Percentiles rank a stretch among this genome's conserved stretches.
Conservation (phyloP, 371 early-diverging fungal genomes). For the Mucor velutinosus region DNA sequence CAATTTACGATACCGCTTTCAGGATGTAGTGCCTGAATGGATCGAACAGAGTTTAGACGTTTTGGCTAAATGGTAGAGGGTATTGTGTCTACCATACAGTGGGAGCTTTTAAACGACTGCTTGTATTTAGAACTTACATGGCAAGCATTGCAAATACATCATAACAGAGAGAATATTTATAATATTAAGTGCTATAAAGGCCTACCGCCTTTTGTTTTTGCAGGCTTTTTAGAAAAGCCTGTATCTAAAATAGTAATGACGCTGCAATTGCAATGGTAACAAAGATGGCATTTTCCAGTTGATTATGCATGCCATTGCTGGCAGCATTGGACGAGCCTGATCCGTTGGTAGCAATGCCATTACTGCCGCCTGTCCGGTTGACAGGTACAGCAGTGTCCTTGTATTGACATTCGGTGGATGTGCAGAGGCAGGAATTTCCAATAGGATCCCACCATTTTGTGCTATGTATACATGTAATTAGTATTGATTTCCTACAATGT, state of each 20-base stretch:
- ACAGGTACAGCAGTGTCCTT: constrained; percentile 49
- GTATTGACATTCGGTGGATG: constrained; percentile 45
- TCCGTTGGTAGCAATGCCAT: constrained; percentile 15
- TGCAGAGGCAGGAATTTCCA: constrained; percentile 51
- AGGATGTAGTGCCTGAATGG: not conserved
- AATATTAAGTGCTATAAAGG: not conserved
- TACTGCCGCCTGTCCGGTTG: constrained; percentile 9
- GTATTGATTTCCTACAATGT: no score
- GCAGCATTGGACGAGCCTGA: constrained; percentile 10
- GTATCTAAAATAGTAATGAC: not conserved
- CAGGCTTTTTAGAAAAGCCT: not conserved
- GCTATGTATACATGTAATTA: no score
- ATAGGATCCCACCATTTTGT: constrained; percentile 76
- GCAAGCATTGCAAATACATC: no score
- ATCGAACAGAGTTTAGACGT: no score
- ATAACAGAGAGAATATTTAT: not conserved
- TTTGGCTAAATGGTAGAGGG: no score
- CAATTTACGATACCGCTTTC: not conserved
- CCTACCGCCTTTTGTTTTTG: not conserved
- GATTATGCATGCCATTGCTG: not conserved
- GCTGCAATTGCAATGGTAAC: not conserved
- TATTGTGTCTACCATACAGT: no score
- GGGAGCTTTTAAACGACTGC: not conserved
- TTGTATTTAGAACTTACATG: no score
- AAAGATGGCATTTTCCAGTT: not conserved